These are phyloP conservation scores for Coemansia nantahalensis DNA, from an alignment of 192 early-diverging fungal genomes.

Conservation along the genomic window DNA sequence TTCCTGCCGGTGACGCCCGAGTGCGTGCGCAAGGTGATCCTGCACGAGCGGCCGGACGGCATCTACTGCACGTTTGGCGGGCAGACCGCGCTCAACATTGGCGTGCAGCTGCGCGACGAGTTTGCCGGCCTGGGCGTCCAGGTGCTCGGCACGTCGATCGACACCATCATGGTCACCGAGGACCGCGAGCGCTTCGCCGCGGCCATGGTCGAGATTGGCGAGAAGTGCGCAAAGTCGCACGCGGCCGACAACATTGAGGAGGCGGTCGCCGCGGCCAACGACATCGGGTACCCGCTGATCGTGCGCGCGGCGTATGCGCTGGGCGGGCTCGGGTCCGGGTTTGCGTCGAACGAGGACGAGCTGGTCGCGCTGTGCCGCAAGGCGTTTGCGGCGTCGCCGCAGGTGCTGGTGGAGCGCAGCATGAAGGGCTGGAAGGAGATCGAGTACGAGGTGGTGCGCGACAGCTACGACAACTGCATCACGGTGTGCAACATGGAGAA, in stretches of 20 bases:
- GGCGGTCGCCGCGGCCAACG: conserved; percentile 78
- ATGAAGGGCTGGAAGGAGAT: conserved; percentile 99
- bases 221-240: conserved; percentile 86
- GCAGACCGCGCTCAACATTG: conserved; percentile 96
- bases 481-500: conserved; percentile 99
- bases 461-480: conserved; percentile 94
- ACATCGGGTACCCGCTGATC: conserved; percentile 95
- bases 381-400: conserved; percentile 90
- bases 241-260: conserved; percentile 82
- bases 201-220: conserved; percentile 81
- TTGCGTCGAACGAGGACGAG: conserved; percentile 87
- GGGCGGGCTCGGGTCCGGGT: conserved; percentile 96
- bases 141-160: conserved; percentile 93
- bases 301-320: conserved; percentile 95
- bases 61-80: conserved; percentile 99
- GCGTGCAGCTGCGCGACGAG: conserved; percentile 84
- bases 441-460: conserved; percentile 97
- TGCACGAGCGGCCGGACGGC: conserved; percentile 95
- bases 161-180: conserved; percentile 95
- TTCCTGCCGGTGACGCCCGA: conserved; percentile 95
- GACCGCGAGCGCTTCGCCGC: conserved; percentile 94
- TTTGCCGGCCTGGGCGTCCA: conserved; percentile 86
- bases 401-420: conserved; percentile 90
- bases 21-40: conserved; percentile 92
- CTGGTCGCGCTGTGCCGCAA: conserved; percentile 74